Base-by-base conservation (phyloP, 805 yeast genomes). In the Debaryomyces prosopidis region DNA sequence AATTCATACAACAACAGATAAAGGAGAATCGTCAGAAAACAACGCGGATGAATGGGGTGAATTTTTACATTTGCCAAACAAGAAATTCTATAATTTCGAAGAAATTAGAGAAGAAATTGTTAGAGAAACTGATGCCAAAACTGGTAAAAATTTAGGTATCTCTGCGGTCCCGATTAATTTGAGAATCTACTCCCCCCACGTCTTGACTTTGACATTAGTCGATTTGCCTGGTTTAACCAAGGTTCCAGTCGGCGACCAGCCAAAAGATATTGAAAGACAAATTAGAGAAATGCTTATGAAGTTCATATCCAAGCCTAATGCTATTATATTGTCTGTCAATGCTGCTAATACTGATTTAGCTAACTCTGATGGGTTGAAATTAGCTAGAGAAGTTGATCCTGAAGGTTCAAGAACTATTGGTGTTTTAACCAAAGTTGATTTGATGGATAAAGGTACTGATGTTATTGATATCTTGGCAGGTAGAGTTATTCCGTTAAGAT, bases 161-260 rank as follows among this genome's bases (percentile, higher is more conserved):
- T 87, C 96, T 14, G 79, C 96, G 6, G 84, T 82, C 14, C 99
- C 99, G 37, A 94, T 94, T 64, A 92, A 94, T 68, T 77, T 94
- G 63, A 84, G 96, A 65, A 86, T 94, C 49, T 91, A 80, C 68
- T 89, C 97, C 19, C 98, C 99, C 17, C 90, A 89, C 57, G 98
- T 92, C 38, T 76, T 92, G 53, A 91, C 97, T 15, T 80, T 92
- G 63, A 94, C 99, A 6, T 78, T 94, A 58, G 97, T 94, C 34
- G 99, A 94, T 71, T 79, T 94, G 59, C 99, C 99, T 8, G 99
- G 99, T 49, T 80, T 94, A 60, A 94, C 99, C 34, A 94, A 94
- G 65, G 99, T 94, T 32, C 99, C 99, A 3, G 97, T 94, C 45
- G 99, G 99, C 40, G 99, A 94, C 70, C 99, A 94, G 70, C 99